phyloP scores from a whole-genome alignment of 2,329 filamentous ascomycete species.

The Diaporthe citriasiana region DNA sequence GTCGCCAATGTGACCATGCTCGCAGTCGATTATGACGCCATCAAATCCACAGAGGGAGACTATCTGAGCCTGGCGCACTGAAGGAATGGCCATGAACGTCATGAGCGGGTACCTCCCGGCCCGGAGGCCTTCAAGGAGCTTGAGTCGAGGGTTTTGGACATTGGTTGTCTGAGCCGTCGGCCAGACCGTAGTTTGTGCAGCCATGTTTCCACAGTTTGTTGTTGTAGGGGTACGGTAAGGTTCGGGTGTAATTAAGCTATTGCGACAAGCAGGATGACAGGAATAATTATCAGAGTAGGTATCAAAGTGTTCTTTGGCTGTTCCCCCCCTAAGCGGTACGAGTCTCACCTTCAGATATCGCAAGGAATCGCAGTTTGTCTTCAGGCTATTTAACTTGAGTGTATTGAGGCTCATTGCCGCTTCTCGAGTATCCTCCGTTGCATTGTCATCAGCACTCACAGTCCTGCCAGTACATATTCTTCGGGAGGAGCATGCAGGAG shows the following conservation, averaged over 20 bases:
- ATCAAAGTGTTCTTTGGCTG: background rate
- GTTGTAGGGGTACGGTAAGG: conserved; percentile 3
- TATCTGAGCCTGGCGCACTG: conserved; percentile 62
- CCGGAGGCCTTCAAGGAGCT: conserved; percentile 59
- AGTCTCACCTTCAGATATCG: background rate
- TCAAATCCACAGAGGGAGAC: conserved; percentile 64
- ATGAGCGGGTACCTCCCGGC: conserved; percentile 57
- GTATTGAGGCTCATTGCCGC: background rate
- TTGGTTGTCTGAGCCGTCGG: conserved; percentile 50
- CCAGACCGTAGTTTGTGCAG: conserved; percentile 42
- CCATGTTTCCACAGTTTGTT: conserved; percentile 30
- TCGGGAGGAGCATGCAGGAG: conserved; percentile 27
- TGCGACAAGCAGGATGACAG: background rate
- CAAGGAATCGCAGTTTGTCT: background rate
- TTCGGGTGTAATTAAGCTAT: background rate
- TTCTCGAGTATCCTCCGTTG: background rate
- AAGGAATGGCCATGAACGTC: conserved; percentile 65
- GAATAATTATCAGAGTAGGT: background rate
- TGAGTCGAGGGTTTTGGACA: conserved; percentile 57
- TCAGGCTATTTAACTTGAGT: conserved; percentile 19
- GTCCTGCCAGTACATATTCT: background rate
- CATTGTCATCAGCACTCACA: background rate
- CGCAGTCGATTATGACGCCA: conserved; percentile 56
- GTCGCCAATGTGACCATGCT: conserved; percentile 48
- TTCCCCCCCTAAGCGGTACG: background rate